phyloP scores from a whole-genome alignment of 352 stramenopile species.

The Phytophthora quininea region DNA sequence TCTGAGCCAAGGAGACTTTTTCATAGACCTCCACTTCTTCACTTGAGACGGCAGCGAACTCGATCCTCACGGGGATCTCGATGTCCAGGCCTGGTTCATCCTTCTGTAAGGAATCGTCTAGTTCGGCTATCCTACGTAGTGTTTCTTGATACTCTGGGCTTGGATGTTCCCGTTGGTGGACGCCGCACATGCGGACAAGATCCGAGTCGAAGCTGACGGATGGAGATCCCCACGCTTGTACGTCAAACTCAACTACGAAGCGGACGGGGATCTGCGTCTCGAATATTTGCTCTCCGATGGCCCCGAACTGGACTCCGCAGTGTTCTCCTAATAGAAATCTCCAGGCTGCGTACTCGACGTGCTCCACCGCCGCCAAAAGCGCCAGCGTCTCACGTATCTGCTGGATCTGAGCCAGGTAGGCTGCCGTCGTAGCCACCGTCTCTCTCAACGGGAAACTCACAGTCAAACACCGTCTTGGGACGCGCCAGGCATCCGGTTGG shows the following conservation, averaged over 20 bases:
- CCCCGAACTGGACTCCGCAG: slow-evolving; percentile 17
- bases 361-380: background rate
- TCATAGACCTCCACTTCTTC: background rate
- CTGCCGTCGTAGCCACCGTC: background rate
- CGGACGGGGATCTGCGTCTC: slow-evolving; percentile 10
- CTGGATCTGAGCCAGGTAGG: background rate
- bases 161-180: background rate
- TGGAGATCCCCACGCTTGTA: background rate
- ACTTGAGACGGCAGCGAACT: background rate
- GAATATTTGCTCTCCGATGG: slow-evolving; percentile 12
- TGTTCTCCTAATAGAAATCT: slow-evolving; percentile 21
- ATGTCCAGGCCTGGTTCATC: background rate
- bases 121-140: background rate
- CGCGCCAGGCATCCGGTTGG: no score
- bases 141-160: background rate
- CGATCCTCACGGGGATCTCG: background rate
- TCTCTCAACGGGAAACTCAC: no score
- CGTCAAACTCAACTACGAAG: background rate
- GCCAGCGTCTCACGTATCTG: background rate
- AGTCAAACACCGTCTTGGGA: no score
- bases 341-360: slow-evolving; percentile 9
- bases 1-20: background rate
- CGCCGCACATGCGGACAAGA: background rate
- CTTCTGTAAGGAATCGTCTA: background rate
- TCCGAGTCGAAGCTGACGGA: background rate